Base-by-base conservation (phyloP, 768 basidiomycete species). In the Phylloporus sp. region DNA sequence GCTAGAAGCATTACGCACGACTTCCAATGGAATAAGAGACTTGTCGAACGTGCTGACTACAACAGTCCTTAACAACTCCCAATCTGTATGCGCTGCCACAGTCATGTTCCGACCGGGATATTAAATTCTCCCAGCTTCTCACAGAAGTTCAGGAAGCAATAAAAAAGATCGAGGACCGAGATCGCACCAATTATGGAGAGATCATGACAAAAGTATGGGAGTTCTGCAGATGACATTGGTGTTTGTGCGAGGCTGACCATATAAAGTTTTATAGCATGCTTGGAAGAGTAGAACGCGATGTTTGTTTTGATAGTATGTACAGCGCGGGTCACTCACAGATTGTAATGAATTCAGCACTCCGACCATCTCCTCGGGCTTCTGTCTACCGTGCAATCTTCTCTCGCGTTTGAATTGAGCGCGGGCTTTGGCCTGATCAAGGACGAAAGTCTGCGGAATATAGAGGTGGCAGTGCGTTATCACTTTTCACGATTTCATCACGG, bases 401-500 rank as follows among this genome's bases (percentile, higher is more conserved):
- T 68, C 53, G 27, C 52, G 10, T 54, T 52, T 39, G 67, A 67
- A 49, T 27, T 68, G 9, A 54, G 39, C 45, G 49, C 62, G 47
- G 64, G 57, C 40, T 45, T 67, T 16, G 54, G 52, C 40, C 47
- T 68, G 50, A 64, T 67, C 26, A 59, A 66, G 48, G 60, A 69
- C 20, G 62, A 67, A 49, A 49, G 56, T 46, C 60, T 62, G 26
- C 62, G 64, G 39, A 69, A 68, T 55, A 42, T 59, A 28, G 57
- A 69, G 13, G 49, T 41, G 11, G 55, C 59, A 31, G 67, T 68
- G 39, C 40, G 69, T 56, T 34, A 16, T 39, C 34, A 27, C 24
- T 50, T 18, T 49, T 36, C 28, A 50, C 31, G 20, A 18, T 42
- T n/a, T n/a, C n/a, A 38, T 50, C 41, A n/a, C 34, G 32, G 46